Evolutionary conservation across 75 land plant species (phyloP).

Genomic region (Cunninghamia lanceolata): DNA sequence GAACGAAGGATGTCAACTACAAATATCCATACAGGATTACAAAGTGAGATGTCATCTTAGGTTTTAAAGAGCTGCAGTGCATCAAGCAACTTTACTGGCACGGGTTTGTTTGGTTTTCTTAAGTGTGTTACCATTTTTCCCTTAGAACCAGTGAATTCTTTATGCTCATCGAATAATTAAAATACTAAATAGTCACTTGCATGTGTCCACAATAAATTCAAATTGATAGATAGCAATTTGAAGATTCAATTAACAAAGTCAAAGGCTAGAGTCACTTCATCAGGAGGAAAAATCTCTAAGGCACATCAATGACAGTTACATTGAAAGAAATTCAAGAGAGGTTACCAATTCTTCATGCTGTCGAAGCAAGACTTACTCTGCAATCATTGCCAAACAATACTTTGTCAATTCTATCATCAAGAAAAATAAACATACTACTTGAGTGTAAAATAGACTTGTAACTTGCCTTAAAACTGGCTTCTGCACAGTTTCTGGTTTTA

Average conservation of each 20-base stretch:
- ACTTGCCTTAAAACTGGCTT: conserved; percentile 46
- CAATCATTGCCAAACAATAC: background rate
- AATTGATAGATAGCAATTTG: background rate
- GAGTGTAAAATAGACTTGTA: background rate
- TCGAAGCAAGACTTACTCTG: conserved; percentile 9
- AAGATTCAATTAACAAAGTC: conserved; percentile 1
- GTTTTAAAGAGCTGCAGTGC: conserved; percentile 5
- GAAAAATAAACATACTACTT: background rate
- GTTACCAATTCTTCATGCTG: conserved; percentile 8
- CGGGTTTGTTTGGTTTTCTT: background rate
- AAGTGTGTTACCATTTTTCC: background rate
- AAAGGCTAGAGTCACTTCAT: background rate
- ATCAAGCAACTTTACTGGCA: background rate
- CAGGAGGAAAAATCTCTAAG: conserved; percentile 2
- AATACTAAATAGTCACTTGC: conserved; percentile 11
- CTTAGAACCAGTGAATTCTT: background rate
- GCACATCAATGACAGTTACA: background rate
- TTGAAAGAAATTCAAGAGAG: background rate
- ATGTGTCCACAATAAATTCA: background rate
- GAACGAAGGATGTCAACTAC: background rate
- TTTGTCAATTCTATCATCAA: background rate
- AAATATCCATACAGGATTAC: background rate
- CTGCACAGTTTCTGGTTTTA: conserved; percentile 24
- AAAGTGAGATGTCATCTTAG: background rate
- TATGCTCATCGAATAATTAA: background rate